A percentile compares a stretch with the other conserved stretches of the same genome.
Evolutionary conservation across 2,329 filamentous ascomycete genomes (phyloP).

Genomic region (Sporothrix humicola): DNA sequence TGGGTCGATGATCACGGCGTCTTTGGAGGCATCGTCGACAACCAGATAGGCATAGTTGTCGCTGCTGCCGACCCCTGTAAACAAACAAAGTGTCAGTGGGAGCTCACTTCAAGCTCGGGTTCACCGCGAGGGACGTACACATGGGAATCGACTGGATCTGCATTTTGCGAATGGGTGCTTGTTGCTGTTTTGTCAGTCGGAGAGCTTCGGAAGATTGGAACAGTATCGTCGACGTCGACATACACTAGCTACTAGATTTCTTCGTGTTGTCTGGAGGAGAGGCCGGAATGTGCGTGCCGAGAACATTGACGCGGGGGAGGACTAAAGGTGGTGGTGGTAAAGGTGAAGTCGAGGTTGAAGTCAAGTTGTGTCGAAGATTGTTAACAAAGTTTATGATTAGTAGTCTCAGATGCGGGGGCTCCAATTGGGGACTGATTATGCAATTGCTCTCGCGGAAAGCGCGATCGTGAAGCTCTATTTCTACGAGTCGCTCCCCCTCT

Average conservation of each 20-base stretch:
- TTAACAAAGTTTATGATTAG: neutral
- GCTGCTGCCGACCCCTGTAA: slow-evolving; percentile 73
- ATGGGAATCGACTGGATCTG: slow-evolving; percentile 88
- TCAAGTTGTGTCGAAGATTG: neutral
- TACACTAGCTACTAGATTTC: slow-evolving; percentile 21
- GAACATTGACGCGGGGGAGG: slow-evolving; percentile 22
- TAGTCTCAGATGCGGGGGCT: neutral
- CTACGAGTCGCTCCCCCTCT: neutral
- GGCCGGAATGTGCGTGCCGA: slow-evolving; percentile 26
- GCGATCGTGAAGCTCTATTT: slow-evolving; percentile 24
- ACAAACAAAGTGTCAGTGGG: neutral
- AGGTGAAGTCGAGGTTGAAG: neutral
- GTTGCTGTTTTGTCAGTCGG: slow-evolving; percentile 42
- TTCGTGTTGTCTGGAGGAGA: slow-evolving; percentile 8
- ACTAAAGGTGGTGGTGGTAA: neutral
- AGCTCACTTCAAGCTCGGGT: no score
- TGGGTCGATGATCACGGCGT: slow-evolving; percentile 79
- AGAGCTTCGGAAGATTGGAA: neutral
- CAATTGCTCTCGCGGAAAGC: slow-evolving; percentile 19
- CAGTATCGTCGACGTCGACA: neutral
- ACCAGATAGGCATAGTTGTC: slow-evolving; percentile 89
- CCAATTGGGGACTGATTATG: neutral
- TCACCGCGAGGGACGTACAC: slow-evolving; percentile 62
- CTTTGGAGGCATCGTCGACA: slow-evolving; percentile 76
- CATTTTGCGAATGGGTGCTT: slow-evolving; percentile 62